Evolutionary conservation across 345 rosid genomes (phyloP), one percentile per base, ranked within the genome.

Genomic region (Aquilaria malaccensis): DNA sequence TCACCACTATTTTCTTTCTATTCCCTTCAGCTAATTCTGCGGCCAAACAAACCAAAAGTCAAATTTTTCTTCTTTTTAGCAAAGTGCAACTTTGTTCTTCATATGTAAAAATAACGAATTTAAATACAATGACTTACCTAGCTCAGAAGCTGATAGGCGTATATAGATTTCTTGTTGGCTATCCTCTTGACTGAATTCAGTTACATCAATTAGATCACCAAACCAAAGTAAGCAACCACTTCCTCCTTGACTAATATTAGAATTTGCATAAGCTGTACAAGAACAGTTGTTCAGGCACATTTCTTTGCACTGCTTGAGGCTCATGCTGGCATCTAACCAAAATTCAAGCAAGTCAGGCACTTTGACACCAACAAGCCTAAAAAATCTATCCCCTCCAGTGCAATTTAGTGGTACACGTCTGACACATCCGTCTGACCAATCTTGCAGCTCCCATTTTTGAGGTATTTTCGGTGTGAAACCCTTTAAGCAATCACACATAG

Each of bases 131-230:
- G 22, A 77, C 22, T 52, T 77, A 77, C 82, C 80, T 37, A 70
- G 33, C 52, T 81, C 82, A 6, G 80, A 70, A 30, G 73, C 75
- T 6, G 81, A 79, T 67, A 81, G 60, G 61, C 83, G 48, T 15
- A 81, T 57, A 15, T 54, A 74, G 9, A 81, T 65, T 33, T 76
- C 79, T 58, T 78, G 81, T 32, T 97, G 97, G 0, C 64, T 53
- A 7, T 66, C 60, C 43, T 37, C 68, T 5, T 41, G 33, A 13
- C 22, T 22, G 22, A 60, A 61, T 15, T 59, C 22, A 32, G 60
- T 63, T 2, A 76, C 62, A 60, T 76, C 80, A 50, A 68, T 53
- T 33, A 76, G 71, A 54, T 68, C 80, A 13, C 60, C 69, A 14
- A 72, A 69, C 80, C 80, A 76, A 22, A 68, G 56, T 43, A 33